Base-by-base conservation (phyloP, 2,329 filamentous ascomycete genomes). In the Aspergillus thermomutatus region DNA sequence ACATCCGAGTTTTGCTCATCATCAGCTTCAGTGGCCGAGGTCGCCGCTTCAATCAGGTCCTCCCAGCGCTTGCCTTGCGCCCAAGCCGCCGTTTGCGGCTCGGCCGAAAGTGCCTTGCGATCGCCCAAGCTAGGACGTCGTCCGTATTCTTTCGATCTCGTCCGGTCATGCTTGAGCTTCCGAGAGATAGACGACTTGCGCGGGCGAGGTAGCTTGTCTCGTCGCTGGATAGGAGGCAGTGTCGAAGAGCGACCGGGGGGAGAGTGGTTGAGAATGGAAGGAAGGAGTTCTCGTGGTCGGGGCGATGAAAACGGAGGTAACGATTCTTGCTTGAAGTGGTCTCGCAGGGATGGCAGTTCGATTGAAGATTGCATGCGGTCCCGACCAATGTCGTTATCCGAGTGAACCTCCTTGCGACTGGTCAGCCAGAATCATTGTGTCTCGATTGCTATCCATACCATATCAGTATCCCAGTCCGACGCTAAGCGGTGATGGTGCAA, bases 21-120 rank as follows among this genome's bases (percentile, higher is more conserved):
- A 69, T 94, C 83, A 67, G 88, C 93, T 77, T 96, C 92, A 3
- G 91, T 95, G 27, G 92, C 92, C 60, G 91, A 96, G 31, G 93
- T 92, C 54, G 90, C 93, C 52, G 93, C 93, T 75, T 97, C 92
- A 63, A 97, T 95, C 59, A 97, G 82, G 74, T 97, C 93, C 75
- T 96, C 91, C 94, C 93, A 97, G 67, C 93, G 84, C 77, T 94
- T 96, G 63, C 91, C 92, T 75, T 90, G 86, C 50, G 83, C 79
- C 66, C 82, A 84, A 19, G 83, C 89, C 58, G 89, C 88, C 21
- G 85, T 86, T 55, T 88, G 84, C 25, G 92, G 92, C 74, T 97
- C 93, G 45, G 90, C 90, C 17, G 91, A 96, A 64, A 90, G 84
- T 55, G 91, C 90, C 76, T 96, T 96, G 60, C 90, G 84, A 66